phyloP scores from a whole-genome alignment of 225 moss, liverwort and hornwort genomes.

The Asterella californica region DNA sequence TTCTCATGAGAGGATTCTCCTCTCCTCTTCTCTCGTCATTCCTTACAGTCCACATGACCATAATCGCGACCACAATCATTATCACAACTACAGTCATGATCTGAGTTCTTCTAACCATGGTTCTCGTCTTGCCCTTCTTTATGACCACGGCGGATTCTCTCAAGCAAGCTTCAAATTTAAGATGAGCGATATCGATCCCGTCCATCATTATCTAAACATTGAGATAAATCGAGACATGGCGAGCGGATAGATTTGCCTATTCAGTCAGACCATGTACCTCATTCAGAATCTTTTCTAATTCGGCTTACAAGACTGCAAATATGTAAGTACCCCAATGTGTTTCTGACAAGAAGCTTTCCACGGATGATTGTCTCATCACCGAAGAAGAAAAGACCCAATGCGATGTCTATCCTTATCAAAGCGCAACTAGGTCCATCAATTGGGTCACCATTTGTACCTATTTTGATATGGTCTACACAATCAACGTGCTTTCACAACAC shows the following conservation, averaged over 20 bases:
- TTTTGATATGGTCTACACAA: not conserved
- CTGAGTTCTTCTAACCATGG: too few relatives aligned
- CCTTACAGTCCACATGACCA: too few relatives aligned
- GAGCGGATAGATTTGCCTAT: not conserved
- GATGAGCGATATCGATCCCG: constrained; percentile 7
- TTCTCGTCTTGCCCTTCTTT: too few relatives aligned
- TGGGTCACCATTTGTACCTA: not conserved
- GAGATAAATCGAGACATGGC: too few relatives aligned
- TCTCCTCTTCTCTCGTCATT: too few relatives aligned
- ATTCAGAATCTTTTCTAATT: not conserved
- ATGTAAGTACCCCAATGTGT: not conserved
- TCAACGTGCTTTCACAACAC: not conserved
- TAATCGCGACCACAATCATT: too few relatives aligned
- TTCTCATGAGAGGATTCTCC: too few relatives aligned
- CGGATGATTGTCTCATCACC: not conserved
- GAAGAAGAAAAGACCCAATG: not conserved
- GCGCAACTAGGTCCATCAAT: not conserved
- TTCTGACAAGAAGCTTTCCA: too few relatives aligned
- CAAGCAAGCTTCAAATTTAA: not conserved
- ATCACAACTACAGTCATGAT: too few relatives aligned
- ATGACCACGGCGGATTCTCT: too few relatives aligned
- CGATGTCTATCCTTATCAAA: not conserved
- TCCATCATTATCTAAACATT: too few relatives aligned
- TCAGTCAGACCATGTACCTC: not conserved
- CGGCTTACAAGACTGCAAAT: not conserved